Evolutionary conservation across 495 filamentous ascomycete species (phyloP).

Genomic region (Articulospora tetracladia): DNA sequence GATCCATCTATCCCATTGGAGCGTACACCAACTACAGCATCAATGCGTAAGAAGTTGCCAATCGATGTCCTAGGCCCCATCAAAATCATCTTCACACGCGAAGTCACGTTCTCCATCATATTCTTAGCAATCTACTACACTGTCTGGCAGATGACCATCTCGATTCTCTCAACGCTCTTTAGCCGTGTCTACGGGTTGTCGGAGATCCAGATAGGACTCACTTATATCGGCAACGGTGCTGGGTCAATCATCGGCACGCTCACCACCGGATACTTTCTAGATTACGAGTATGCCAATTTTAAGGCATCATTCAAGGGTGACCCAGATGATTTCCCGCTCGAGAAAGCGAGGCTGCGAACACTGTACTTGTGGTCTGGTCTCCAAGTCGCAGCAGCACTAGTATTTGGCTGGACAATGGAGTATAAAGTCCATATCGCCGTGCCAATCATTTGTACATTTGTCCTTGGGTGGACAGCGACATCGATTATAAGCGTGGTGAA

Average conservation of each 20-base stretch:
- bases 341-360: constrained; percentile 36
- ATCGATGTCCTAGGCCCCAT: constrained; percentile 20
- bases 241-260: constrained; percentile 65
- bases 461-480: constrained; percentile 38
- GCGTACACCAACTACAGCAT: constrained; percentile 6
- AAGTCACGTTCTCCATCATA: constrained; percentile 37
- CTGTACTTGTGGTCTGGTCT: constrained; percentile 30
- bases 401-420: constrained; percentile 33
- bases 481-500: constrained; percentile 34
- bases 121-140: constrained; percentile 50
- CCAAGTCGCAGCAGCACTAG: constrained; percentile 31
- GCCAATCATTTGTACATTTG: constrained; percentile 32
- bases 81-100: constrained; percentile 16
- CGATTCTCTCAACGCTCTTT: constrained; percentile 52
- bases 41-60: constrained; percentile 18
- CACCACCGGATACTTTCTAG: constrained; percentile 54
- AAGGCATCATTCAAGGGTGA: constrained; percentile 33
- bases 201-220: constrained; percentile 60
- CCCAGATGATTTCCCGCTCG: constrained; percentile 29
- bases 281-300: constrained; percentile 40
- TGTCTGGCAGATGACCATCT: constrained; percentile 55
- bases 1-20: not conserved
- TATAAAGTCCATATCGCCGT: constrained; percentile 31
- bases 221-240: constrained; percentile 55
- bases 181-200: constrained; percentile 55